These are phyloP conservation scores for Tremella yokohamensis DNA, from an alignment of 768 basidiomycete genomes.

Conservation along the genomic window DNA sequence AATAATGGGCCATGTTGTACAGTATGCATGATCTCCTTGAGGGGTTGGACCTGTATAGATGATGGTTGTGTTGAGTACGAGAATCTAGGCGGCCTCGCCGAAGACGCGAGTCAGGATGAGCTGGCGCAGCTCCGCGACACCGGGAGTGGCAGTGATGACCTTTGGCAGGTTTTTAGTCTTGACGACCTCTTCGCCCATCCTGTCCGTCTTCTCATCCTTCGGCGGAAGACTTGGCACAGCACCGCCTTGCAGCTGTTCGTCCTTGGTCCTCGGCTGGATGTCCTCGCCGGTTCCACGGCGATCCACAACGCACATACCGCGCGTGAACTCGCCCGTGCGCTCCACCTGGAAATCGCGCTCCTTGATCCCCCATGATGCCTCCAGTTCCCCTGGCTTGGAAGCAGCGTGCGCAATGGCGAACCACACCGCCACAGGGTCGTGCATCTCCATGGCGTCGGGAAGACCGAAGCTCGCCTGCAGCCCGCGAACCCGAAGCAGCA, in stretches of 20 bases:
- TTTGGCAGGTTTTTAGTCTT: constrained; percentile 29
- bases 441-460: constrained; percentile 76
- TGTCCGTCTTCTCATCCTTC: constrained; percentile 19
- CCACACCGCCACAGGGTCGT: constrained; percentile 87
- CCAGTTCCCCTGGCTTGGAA: constrained; percentile 41
- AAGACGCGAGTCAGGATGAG: constrained; percentile 45
- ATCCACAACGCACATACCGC: constrained; percentile 85
- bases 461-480: constrained; percentile 76
- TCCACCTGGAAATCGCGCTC: constrained; percentile 66
- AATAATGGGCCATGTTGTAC: too few relatives aligned
- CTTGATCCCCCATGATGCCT: constrained; percentile 60
- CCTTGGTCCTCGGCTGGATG: constrained; percentile 56
- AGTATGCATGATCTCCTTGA: too few relatives aligned
- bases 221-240: constrained; percentile 13
- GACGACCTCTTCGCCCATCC: constrained; percentile 24
- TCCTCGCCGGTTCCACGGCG: constrained; percentile 59
- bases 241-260: constrained; percentile 20
- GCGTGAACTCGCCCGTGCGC: constrained; percentile 69
- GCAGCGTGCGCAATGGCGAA: constrained; percentile 61
- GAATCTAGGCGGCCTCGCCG: constrained; percentile 22
- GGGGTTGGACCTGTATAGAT: too few relatives aligned
- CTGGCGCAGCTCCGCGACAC: constrained; percentile 34
- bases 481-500: constrained; percentile 69
- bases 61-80: too few relatives aligned
- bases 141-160: constrained; percentile 43